Evolutionary conservation across 225 moss, liverwort and hornwort species (phyloP), one percentile per base, ranked within the genome.

Genomic region (Physcomitrellopsis africana): DNA sequence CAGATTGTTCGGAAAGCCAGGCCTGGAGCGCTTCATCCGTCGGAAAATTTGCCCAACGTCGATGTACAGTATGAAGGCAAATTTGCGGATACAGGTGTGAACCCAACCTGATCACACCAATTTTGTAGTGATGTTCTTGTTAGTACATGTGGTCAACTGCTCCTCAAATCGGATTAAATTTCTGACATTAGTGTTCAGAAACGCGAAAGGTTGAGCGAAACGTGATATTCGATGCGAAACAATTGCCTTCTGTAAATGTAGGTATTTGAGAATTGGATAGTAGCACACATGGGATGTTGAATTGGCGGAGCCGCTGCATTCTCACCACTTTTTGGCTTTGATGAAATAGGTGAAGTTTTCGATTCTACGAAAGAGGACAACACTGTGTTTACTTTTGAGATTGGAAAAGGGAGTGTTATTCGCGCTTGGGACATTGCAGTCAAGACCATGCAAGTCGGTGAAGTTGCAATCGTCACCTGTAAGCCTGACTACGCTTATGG

Each of bases 391-490:
- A 84, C 83, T 70, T 94, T 94, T 74, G 94, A 94, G 83, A 79
- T 92, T 49, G 94, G 94, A 45, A 87, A 86, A 61, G 94, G 80
- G 72, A 86, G 69, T 68, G 94, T 94, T 15, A 94, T 94, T 67
- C 85, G 94, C 24, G 94, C 94, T 7, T 94, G 94, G 94, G 94
- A 94, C 67, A 94, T 94, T 42, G 94, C 90, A 51, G 83, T 94
- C 80, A 94, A 91, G 83, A 94, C 92, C 43, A 94, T 94, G 94
- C 92, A 92, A 84, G 89, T 94, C 2, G 94, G 94, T 51, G 94
- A 94, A 70, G 60, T 92, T 29, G 94, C 94, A 13, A 74, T 9
- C 49, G 75, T 94, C 19, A 91, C 86, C 49, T 92, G 92, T 77
- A 67, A 69, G 74, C 84, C 94, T 60, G 94, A 94, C 65, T 94